Evolutionary conservation across 345 rosid species (phyloP), one percentile per base, ranked within the genome.

Genomic region (Geranium brycei): DNA sequence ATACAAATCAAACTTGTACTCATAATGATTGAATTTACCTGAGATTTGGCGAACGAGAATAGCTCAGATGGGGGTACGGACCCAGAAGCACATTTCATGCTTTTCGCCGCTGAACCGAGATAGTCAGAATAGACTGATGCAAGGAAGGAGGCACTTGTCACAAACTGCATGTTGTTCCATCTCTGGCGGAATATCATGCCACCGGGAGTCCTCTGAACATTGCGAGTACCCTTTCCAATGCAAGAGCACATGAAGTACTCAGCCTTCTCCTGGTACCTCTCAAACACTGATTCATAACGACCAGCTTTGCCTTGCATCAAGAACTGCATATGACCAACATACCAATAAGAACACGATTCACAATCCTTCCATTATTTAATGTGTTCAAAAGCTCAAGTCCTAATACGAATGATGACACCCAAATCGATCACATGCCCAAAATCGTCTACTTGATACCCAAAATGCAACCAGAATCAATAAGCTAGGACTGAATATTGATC

Each of bases 21-120:
- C 28, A 23, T 23, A 23, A 47, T 47, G 31, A n/a, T 4, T 57
- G 7, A n/a, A n/a, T 16, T 40, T 65, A 83, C 98, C 95, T 92
- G 99, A 59, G 95, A 85, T 57, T 95, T 77, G 4, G 97, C 97
- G 10, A 95, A 87, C 0, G 86, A 76, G n/a, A 91, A 75, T 59
- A 95, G 97, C 63, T 79, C 76, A 1, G 85, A 51, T 0, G 97
- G 80, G 17, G 79, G 70, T 4, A 82, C 88, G n/a, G 69, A 69
- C 62, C 92, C 95, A 0, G 95, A 57, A 15, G 95, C 65, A 68
- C 99, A 95, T 53, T 55, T 78, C 75, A 91, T 69, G 79, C 62
- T 61, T 68, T 79, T 76, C 13, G 83, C 67, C 7, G 91, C 80
- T 23, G 99, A 95, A 62, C 82, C 73, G 7, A 95, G 84, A 72